Evolutionary conservation across 2,329 filamentous ascomycete genomes (phyloP).

Genomic region (Magnaporthiopsis rhizophila): DNA sequence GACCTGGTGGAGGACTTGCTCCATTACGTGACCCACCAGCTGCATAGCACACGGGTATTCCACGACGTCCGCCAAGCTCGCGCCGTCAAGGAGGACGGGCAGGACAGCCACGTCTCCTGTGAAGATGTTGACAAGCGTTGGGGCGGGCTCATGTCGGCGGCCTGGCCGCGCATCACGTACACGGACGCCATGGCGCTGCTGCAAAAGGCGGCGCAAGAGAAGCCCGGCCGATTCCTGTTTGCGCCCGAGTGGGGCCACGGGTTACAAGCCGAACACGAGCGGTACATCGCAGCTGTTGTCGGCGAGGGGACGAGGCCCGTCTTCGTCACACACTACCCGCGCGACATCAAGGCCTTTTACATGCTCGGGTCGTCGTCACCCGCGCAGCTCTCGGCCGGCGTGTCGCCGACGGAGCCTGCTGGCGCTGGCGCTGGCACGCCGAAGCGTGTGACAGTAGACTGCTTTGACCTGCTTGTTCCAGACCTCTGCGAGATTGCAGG

Average conservation of each 20-base stretch:
- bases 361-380: slow-evolving; percentile 32
- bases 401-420: slow-evolving; percentile 1
- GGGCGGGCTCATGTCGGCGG: slow-evolving; percentile 50
- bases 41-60: slow-evolving; percentile 33
- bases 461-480: slow-evolving; percentile 83
- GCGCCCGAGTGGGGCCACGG: slow-evolving; percentile 61
- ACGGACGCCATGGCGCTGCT: slow-evolving; percentile 66
- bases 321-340: slow-evolving; percentile 92
- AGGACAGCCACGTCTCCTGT: slow-evolving; percentile 34
- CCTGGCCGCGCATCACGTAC: slow-evolving; percentile 82
- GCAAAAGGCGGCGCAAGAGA: slow-evolving; percentile 39
- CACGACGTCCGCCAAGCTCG: slow-evolving; percentile 32
- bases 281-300: slow-evolving; percentile 62
- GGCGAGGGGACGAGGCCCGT: slow-evolving; percentile 53
- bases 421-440: background rate
- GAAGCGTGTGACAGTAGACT: slow-evolving; percentile 59
- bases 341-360: slow-evolving; percentile 81
- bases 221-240: slow-evolving; percentile 52
- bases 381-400: background rate
- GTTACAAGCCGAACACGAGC: slow-evolving; percentile 88
- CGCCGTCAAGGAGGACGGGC: slow-evolving; percentile 31
- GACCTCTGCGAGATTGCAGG: slow-evolving; percentile 82
- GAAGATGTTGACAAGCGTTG: slow-evolving; percentile 60
- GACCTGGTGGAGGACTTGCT: slow-evolving; percentile 74
- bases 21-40: slow-evolving; percentile 35